These are phyloP conservation scores for Candida taoyuanica DNA, from an alignment of 805 yeast genomes.

Conservation along the genomic window DNA sequence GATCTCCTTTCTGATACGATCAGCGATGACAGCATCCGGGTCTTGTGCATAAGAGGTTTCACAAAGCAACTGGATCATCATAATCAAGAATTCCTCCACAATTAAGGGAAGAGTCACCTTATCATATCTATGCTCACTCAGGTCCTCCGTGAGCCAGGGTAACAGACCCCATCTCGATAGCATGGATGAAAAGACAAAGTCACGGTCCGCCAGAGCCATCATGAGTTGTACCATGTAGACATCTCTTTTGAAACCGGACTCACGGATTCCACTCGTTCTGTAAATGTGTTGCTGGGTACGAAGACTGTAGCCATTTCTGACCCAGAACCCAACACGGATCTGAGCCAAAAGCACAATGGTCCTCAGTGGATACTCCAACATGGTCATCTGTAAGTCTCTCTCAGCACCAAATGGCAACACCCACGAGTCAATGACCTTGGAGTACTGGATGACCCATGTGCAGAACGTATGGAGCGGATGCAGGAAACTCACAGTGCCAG, in stretches of 20 bases:
- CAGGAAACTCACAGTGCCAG: conserved; percentile 57
- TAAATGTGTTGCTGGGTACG: conserved; percentile 77
- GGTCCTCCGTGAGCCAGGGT: conserved; percentile 46
- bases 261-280: conserved; percentile 72
- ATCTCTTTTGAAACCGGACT: conserved; percentile 78
- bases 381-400: conserved; percentile 3
- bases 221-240: conserved; percentile 62
- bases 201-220: conserved; percentile 52
- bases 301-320: conserved; percentile 83
- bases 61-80: conserved; percentile 60
- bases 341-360: conserved; percentile 77
- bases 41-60: conserved; percentile 61
- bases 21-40: conserved; percentile 42
- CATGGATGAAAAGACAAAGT: conserved; percentile 50
- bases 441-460: conserved; percentile 63
- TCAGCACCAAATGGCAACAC: conserved; percentile 13
- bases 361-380: conserved; percentile 70
- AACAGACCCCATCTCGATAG: conserved; percentile 66
- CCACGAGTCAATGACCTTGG: conserved; percentile 25
- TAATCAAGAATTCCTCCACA: conserved; percentile 74
- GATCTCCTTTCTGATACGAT: conserved; percentile 62
- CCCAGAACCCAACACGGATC: conserved; percentile 89
- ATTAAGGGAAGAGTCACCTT: conserved; percentile 47
- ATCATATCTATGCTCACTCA: conserved; percentile 40
- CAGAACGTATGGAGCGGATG: conserved; percentile 78